Percentiles rank a stretch among this genome's conserved stretches.
Conservation (phyloP, 257 asterid genomes). For the Ligustrum vulgare region DNA sequence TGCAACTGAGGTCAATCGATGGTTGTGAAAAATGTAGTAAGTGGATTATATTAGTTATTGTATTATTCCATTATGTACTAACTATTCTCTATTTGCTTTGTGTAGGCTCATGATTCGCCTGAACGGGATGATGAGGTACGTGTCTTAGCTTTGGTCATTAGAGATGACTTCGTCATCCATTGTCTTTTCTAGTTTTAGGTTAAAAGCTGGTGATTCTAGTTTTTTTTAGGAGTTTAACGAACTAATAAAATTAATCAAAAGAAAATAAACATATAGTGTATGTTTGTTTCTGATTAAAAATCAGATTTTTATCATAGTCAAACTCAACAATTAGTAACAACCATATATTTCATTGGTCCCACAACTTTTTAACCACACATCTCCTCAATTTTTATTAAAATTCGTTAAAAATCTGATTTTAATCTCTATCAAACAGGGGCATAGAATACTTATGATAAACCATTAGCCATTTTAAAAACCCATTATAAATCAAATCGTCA, state of each 20-base stretch:
- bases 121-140: constrained; percentile 83
- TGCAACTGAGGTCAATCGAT: constrained; percentile 1
- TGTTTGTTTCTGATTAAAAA: too few relatives aligned
- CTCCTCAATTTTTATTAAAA: too few relatives aligned
- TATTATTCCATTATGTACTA: constrained; percentile 16
- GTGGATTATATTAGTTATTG: constrained; percentile 14
- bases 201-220: constrained; percentile 9
- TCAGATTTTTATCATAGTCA: too few relatives aligned
- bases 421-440: too few relatives aligned
- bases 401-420: too few relatives aligned
- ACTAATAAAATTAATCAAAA: not conserved
- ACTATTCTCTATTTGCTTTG: constrained; percentile 17
- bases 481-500: not conserved
- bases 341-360: too few relatives aligned
- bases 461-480: not conserved
- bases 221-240: not conserved
- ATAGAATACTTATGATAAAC: not conserved
- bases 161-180: constrained; percentile 12
- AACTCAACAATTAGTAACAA: too few relatives aligned
- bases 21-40: constrained; percentile 7
- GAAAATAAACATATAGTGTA: not conserved
- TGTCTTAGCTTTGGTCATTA: not conserved
- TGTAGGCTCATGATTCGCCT: constrained; percentile 72
- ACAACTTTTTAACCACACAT: too few relatives aligned
- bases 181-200: constrained; percentile 14